Evolutionary conservation across 371 early-diverging fungal species (phyloP).

Genomic region (Haplosporangium sp.): DNA sequence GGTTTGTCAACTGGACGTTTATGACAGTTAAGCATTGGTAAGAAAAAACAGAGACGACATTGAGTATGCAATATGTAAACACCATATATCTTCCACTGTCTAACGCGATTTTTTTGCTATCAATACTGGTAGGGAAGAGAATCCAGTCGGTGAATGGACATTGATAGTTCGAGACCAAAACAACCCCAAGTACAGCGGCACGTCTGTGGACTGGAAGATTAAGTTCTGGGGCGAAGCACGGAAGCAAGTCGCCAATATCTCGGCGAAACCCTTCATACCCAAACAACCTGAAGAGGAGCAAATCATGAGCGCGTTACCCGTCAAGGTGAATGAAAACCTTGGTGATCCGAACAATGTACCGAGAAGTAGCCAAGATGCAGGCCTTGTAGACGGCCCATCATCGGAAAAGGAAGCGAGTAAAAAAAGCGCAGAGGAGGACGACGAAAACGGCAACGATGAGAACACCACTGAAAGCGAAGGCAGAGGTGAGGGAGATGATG

Average conservation of each 20-base stretch:
- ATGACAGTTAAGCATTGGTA: conserved; percentile 97
- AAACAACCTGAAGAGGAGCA: conserved; percentile 2
- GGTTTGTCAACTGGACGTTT: conserved; percentile 92
- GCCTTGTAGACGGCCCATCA: too few species aligned
- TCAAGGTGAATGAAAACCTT: neutral
- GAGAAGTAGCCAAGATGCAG: too few species aligned
- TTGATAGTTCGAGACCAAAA: conserved; percentile 68
- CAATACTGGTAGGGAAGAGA: conserved; percentile 76
- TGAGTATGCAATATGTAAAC: neutral
- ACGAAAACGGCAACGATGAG: neutral
- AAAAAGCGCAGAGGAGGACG: too few species aligned
- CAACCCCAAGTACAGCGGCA: conserved; percentile 59
- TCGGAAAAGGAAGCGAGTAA: too few species aligned
- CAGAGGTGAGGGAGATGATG: conserved; percentile 11
- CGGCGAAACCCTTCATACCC: conserved; percentile 4
- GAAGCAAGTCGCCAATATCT: conserved; percentile 21
- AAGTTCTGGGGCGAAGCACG: conserved; percentile 74
- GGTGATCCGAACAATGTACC: too few species aligned
- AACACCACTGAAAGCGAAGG: neutral
- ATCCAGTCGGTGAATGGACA: conserved; percentile 84
- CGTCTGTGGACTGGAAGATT: conserved; percentile 72
- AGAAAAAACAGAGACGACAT: conserved; percentile 5
- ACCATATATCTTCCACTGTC: too few species aligned
- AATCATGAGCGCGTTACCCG: conserved; percentile 3
- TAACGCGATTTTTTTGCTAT: neutral